Base-by-base conservation (phyloP, 2,329 filamentous ascomycete species). In the Colletotrichum costaricense region DNA sequence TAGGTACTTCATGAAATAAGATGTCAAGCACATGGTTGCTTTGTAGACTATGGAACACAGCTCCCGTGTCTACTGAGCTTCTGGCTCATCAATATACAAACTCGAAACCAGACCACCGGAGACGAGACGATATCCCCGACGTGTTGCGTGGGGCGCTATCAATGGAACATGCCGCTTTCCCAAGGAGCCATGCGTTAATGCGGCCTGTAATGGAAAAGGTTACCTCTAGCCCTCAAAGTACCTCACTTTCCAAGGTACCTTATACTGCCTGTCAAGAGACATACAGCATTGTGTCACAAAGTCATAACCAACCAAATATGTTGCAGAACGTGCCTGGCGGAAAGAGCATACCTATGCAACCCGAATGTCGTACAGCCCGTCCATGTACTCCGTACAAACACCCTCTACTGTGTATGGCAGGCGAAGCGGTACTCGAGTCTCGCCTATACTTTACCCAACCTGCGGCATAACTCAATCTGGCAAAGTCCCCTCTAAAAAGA, bases 81-180 rank as follows among this genome's bases (percentile, higher is more conserved):
- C 24, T 28, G 38, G 26, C 26, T 35, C 24, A 14, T 49, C 42
- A n/a, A 24, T 8, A 19, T 42, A 16, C 49, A 38, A 30, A 22
- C 19, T 55, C 66, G 66, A 59, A 69, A 64, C 69, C 65, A 63
- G 42, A 26, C 57, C 22, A 59, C 35, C 26, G 26, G 54, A 72
- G 65, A 64, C 70, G 70, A 69, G 70, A 73, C 70, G 66, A 49
- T 64, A 64, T 56, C 70, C 65, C 66, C 24, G 42, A 64, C 59
- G 49, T 11, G 8, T n/a, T 35, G 52, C 58, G 69, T 63, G 65
- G 58, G 69, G 65, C 69, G 26, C 19, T 35, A 5, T 35, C 33
- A 35, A 57, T 42, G 11, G 28, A 26, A 28, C 52, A 28, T 33
- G 2, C 56, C 49, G 26, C 33, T 57, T 30, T 33, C 66, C 49